Evolutionary conservation across 441 rosid species (phyloP), one percentile per base, ranked within the genome.

Genomic region (Brassica balearica): DNA sequence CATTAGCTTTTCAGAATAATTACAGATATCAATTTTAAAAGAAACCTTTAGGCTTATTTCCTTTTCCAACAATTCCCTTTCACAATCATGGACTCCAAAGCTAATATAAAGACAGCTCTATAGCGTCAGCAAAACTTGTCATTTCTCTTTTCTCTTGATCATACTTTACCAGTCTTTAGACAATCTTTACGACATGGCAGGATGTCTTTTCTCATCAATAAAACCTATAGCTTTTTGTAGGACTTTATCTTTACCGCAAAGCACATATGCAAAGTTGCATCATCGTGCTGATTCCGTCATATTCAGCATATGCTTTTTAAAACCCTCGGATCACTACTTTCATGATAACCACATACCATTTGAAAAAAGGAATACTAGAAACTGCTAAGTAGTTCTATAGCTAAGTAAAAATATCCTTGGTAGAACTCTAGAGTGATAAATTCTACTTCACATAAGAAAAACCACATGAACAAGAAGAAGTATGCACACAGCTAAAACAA

Each of bases 191-290:
- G 71, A 79, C 70, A 80, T 69, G 55, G 55, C 56, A 48, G 60
- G 4, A 53, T 63, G 61, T 32, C 72, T 80, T 80, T 74, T 79
- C 27, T 25, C 82, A 69, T 56, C 72, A 74, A 64, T n/a, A 69
- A 29, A 74, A 69, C 22, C 60, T 80, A 53, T 55, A 64, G 25
- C 65, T 69, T 64, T 80, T 25, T 11, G n/a, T 10, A 55, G 60
- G 72, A 65, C 76, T 80, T 80, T 70, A 70, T 70, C 83, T 80
- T 80, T 80, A 70, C 76, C 27, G 61, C 34, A 80, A 80, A 80
- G 79, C 79, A 68, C 60, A 74, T n/a, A 41, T 67, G 2, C 71
- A 74, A 55, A 75, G 69, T 80, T 65, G 73, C 65, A 69, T 71
- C 75, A 55, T 74, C 51, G 65, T 80, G 59, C 59, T 55, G 59